Percentiles rank a stretch among this genome's conserved stretches.
Conservation (phyloP, 2,329 filamentous ascomycete genomes). For the Cyclaneusma minus region DNA sequence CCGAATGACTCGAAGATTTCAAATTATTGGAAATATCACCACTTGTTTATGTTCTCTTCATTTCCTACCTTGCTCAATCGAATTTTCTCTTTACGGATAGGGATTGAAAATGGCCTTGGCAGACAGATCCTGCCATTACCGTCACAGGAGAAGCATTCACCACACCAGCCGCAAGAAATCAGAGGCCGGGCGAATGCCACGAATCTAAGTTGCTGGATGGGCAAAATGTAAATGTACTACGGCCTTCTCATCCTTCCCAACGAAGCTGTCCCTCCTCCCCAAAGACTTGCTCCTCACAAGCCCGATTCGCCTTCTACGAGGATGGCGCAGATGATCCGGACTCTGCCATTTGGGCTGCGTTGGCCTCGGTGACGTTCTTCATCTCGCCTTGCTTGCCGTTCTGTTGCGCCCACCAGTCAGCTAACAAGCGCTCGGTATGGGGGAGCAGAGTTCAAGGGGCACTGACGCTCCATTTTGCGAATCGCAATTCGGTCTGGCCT, state of each 20-base stretch:
- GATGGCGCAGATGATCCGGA: slow-evolving; percentile 9
- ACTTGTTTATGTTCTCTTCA: too few species aligned
- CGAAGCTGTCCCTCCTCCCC: background rate
- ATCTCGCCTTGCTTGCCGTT: slow-evolving; percentile 89
- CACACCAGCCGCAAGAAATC: too few species aligned
- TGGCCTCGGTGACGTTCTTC: slow-evolving; percentile 52
- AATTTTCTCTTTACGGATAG: too few species aligned
- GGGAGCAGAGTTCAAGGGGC: slow-evolving; percentile 2
- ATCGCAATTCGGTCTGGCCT: slow-evolving; percentile 77
- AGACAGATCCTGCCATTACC: too few species aligned
- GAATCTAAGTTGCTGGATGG: too few species aligned
- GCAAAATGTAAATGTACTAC: too few species aligned
- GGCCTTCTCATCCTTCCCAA: slow-evolving; percentile 2
- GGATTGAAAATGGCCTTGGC: too few species aligned
- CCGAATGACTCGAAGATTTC: too few species aligned
- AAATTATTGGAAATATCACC: too few species aligned
- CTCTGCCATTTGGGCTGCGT: slow-evolving; percentile 22
- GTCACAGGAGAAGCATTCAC: too few species aligned
- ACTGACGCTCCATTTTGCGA: slow-evolving; percentile 90
- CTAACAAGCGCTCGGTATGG: slow-evolving; percentile 2
- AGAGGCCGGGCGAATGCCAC: too few species aligned
- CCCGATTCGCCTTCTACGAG: slow-evolving; percentile 9
- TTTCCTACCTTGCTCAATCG: too few species aligned
- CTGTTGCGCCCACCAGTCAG: slow-evolving; percentile 30
- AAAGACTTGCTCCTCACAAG: slow-evolving; percentile 1